phyloP scores from a whole-genome alignment of 129 eudicot genomes.

The Helianthus tuberosus region DNA sequence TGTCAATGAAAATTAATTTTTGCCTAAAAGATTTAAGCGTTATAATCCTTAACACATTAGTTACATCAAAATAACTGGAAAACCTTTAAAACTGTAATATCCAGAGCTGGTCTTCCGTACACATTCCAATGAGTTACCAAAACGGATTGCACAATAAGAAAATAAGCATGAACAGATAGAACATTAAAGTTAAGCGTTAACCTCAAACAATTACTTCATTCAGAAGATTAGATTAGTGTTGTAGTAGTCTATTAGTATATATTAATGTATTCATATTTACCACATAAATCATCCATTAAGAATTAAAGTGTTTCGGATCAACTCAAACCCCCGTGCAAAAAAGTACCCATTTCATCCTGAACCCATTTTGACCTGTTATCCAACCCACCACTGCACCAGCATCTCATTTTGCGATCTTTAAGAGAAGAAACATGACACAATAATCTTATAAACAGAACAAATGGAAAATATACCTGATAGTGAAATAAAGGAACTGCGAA shows the following conservation, averaged over 20 bases:
- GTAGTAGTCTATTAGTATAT: background rate
- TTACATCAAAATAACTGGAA: slow-evolving; percentile 11
- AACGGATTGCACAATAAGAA: slow-evolving; percentile 46
- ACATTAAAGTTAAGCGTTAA: background rate
- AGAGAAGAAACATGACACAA: background rate
- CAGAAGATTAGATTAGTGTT: background rate
- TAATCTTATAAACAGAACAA: background rate
- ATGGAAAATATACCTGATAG: slow-evolving; percentile 49
- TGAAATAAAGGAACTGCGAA: slow-evolving; percentile 54
- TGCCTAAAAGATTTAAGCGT: background rate
- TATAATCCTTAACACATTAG: background rate
- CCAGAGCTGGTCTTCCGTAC: slow-evolving; percentile 74
- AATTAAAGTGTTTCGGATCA: background rate
- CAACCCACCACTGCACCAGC: background rate
- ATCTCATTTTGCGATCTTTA: background rate
- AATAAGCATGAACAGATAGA: background rate
- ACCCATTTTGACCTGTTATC: background rate
- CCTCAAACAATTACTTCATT: background rate
- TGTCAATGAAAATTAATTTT: background rate
- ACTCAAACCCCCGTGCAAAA: background rate
- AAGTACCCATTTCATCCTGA: background rate
- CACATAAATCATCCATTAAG: background rate
- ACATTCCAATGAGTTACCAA: slow-evolving; percentile 67
- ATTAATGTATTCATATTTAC: background rate
- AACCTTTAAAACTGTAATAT: slow-evolving; percentile 53